Evolutionary conservation across 2,329 filamentous ascomycete species (phyloP).

Genomic region (Dothideomycetes sp.): DNA sequence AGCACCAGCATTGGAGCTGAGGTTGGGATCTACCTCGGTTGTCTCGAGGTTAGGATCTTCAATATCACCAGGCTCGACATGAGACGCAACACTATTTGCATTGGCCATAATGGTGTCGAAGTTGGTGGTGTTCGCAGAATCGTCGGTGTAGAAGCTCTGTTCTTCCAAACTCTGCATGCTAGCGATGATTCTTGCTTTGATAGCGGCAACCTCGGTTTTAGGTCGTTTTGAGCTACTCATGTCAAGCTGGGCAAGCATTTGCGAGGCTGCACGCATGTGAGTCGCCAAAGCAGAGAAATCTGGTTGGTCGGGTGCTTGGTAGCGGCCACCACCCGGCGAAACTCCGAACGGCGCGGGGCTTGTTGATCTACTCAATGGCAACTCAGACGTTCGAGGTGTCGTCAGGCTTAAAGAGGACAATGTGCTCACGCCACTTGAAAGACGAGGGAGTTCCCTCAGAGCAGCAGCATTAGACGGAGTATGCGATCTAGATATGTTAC

Average conservation of each 20-base stretch:
- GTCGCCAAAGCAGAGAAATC: constrained; percentile 76
- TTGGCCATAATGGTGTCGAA: constrained; percentile 79
- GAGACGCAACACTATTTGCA: constrained; percentile 46
- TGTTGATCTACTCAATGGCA: constrained; percentile 56
- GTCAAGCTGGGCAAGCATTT: constrained; percentile 78
- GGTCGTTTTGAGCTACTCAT: constrained; percentile 72
- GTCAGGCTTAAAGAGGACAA: constrained; percentile 51
- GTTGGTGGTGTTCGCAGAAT: constrained; percentile 56
- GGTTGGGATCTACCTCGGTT: constrained; percentile 31
- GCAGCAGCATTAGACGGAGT: constrained; percentile 17
- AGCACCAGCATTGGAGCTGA: constrained; percentile 63
- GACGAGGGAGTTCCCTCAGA: constrained; percentile 37
- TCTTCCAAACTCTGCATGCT: constrained; percentile 85
- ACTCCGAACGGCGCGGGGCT: constrained; percentile 57
- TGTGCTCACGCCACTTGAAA: constrained; percentile 54
- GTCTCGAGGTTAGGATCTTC: constrained; percentile 38
- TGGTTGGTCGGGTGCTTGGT: constrained; percentile 56
- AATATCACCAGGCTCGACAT: constrained; percentile 43
- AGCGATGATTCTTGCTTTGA: constrained; percentile 77
- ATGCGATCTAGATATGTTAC: constrained; percentile 12
- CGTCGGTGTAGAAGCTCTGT: constrained; percentile 70
- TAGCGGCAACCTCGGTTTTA: constrained; percentile 70
- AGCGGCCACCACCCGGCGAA: constrained; percentile 46
- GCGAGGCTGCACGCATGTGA: constrained; percentile 78
- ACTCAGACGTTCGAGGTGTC: constrained; percentile 61